These are phyloP conservation scores for Trichoderma sp. DNA, from an alignment of 2,329 filamentous ascomycete species.

Conservation along the genomic window DNA sequence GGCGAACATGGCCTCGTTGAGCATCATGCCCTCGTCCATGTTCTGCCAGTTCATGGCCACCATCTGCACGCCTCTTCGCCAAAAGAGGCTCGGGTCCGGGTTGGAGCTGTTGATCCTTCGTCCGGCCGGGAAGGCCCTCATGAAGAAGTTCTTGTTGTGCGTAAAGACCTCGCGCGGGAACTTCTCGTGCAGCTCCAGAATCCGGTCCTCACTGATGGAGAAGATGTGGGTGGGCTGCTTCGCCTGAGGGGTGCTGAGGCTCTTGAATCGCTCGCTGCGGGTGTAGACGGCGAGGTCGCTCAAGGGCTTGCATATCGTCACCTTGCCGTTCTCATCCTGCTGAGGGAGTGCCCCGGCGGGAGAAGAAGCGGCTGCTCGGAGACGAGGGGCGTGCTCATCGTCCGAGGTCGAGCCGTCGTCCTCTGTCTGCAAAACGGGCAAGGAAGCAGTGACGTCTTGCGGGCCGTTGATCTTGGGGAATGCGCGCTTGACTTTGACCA, in stretches of 20 bases:
- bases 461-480: constrained; percentile 35
- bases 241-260: constrained; percentile 63
- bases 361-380: background rate
- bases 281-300: constrained; percentile 81
- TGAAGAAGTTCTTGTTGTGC: constrained; percentile 85
- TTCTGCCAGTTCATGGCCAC: constrained; percentile 97
- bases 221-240: constrained; percentile 70
- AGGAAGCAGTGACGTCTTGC: constrained; percentile 32
- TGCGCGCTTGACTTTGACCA: constrained; percentile 74
- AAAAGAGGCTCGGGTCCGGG: constrained; percentile 86
- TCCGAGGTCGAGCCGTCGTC: constrained; percentile 46
- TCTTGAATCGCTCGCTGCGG: constrained; percentile 75
- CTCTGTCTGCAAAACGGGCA: constrained; percentile 29
- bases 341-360: background rate
- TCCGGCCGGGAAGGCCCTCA: constrained; percentile 86
- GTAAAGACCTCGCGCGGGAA: constrained; percentile 73
- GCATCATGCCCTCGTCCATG: constrained; percentile 88
- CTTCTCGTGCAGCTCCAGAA: constrained; percentile 56
- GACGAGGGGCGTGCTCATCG: constrained; percentile 37
- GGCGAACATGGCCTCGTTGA: constrained; percentile 97
- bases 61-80: constrained; percentile 96
- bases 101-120: constrained; percentile 85
- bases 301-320: constrained; percentile 66
- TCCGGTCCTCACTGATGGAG: constrained; percentile 82
- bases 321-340: constrained; percentile 43